Evolutionary conservation across 1,284 basidiomycete genomes (phyloP).

Genomic region (Sphagnurus paluster): DNA sequence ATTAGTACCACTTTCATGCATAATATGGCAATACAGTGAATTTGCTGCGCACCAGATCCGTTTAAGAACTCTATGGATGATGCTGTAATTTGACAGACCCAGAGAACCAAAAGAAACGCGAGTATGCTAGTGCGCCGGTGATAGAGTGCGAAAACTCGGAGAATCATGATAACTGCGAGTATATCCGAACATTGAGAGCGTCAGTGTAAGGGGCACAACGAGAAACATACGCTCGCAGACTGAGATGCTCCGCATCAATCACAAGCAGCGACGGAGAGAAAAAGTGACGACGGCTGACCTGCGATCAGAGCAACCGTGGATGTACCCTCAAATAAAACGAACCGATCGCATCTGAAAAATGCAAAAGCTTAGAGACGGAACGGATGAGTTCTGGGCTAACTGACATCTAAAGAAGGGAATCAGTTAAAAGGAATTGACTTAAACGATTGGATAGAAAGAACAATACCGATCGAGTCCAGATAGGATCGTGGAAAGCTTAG

Average conservation of each 20-base stretch:
- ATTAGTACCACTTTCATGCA: neutral
- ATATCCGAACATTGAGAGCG: neutral
- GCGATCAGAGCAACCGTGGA: no score
- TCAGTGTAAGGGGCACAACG: no score
- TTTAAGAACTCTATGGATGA: constrained; percentile 21
- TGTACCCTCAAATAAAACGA: no score
- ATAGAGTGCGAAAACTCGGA: constrained; percentile 29
- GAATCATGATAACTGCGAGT: constrained; percentile 29
- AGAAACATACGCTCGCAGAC: constrained; percentile 10
- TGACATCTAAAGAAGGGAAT: constrained; percentile 10
- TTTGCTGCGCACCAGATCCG: constrained; percentile 20
- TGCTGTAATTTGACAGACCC: constrained; percentile 21
- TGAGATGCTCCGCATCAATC: neutral
- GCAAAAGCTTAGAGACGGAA: no score
- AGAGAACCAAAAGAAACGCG: constrained; percentile 20
- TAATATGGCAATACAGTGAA: neutral
- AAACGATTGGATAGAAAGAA: neutral
- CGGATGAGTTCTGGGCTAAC: neutral
- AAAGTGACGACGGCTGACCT: no score
- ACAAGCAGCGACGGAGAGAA: no score
- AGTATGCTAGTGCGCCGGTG: constrained; percentile 19
- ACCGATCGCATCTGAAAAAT: no score
- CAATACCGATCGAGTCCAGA: constrained; percentile 20
- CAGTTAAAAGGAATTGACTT: neutral
- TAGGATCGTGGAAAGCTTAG: constrained; percentile 25